A percentile compares a stretch with the other conserved stretches of the same genome.
phyloP scores from a whole-genome alignment of 169 alveolate species.

The Plasmodium gonderi region DNA sequence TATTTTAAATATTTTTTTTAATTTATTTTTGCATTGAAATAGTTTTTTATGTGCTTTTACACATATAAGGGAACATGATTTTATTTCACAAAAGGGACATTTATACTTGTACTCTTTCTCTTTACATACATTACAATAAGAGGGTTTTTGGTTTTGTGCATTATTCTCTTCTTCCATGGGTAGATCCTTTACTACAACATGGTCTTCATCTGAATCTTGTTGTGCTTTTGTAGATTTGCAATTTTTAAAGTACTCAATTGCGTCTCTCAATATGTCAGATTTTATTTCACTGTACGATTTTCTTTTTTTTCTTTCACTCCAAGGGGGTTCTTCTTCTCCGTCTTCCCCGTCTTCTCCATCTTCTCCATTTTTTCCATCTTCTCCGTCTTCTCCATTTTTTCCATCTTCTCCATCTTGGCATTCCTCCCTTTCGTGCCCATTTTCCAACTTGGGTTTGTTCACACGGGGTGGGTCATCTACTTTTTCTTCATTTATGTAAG shows the following conservation, averaged over 20 bases:
- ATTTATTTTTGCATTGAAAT: conserved; percentile 26
- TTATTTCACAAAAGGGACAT: conserved; percentile 48
- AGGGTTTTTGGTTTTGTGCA: neutral
- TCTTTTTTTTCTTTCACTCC: neutral
- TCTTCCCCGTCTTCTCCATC: neutral
- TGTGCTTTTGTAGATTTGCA: neutral
- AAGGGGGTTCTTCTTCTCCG: neutral
- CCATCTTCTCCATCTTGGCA: neutral
- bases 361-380: neutral
- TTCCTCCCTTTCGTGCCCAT: no score
- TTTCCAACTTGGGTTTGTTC: no score
- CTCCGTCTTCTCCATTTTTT: neutral
- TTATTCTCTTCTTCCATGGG: neutral
- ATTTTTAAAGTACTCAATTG: conserved; percentile 17
- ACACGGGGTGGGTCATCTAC: no score
- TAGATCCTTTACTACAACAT: neutral
- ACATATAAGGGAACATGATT: conserved; percentile 26
- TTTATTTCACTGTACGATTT: neutral
- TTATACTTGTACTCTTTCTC: conserved; percentile 11
- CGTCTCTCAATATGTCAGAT: neutral
- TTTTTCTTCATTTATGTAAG: no score
- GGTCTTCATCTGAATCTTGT: neutral
- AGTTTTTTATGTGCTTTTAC: conserved; percentile 39
- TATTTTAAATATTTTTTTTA: conserved; percentile 39
- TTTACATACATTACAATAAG: conserved; percentile 20